Percentiles rank a stretch among this genome's conserved stretches.
Conservation (phyloP, 129 eudicot species). For the Heracleum sosnowskyi region DNA sequence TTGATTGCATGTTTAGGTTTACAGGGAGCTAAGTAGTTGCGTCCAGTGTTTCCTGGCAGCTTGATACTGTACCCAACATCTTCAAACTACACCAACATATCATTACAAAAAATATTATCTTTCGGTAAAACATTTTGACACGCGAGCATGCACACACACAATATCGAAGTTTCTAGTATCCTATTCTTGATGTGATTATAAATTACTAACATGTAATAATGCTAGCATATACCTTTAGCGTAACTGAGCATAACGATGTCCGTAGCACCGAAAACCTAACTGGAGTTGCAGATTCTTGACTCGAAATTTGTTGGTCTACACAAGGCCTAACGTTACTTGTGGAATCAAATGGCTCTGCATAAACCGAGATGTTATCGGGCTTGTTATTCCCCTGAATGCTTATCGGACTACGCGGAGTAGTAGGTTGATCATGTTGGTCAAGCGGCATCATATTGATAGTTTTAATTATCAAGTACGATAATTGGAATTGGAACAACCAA, state of each 20-base stretch:
- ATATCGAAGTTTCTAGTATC: neutral
- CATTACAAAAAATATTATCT: neutral
- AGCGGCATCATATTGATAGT: conserved; percentile 5
- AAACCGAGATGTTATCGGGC: conserved; percentile 9
- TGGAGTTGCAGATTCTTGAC: neutral
- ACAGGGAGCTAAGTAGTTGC: neutral
- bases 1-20: neutral
- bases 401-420: conserved; percentile 4
- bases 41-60: neutral
- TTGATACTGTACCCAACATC: conserved; percentile 11
- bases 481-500: neutral
- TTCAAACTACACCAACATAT: conserved; percentile 9
- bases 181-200: neutral
- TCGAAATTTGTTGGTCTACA: neutral
- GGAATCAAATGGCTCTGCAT: neutral
- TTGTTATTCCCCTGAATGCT: neutral
- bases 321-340: neutral
- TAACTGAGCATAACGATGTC: neutral
- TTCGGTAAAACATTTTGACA: neutral
- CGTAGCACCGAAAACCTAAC: conserved; percentile 7
- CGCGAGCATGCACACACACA: neutral
- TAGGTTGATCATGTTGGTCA: neutral
- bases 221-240: conserved; percentile 9
- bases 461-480: neutral
- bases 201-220: neutral